A percentile compares a stretch with the other conserved stretches of the same genome.
Evolutionary conservation across 495 filamentous ascomycete genomes (phyloP).

Genomic region (Jackrogersella multiformis): DNA sequence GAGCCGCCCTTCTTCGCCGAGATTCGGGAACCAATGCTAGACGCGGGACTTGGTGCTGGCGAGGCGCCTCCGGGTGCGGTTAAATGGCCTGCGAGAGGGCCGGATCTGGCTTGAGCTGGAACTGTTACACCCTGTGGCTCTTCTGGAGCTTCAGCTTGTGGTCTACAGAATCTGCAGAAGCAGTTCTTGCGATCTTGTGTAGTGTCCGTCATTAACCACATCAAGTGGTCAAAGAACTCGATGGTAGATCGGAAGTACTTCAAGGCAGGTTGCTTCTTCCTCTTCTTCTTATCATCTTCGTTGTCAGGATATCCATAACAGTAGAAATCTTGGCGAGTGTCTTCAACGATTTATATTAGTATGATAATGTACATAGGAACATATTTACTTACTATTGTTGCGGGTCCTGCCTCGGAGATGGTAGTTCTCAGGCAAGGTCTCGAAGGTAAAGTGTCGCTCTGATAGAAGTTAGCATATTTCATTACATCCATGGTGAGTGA

Average conservation of each 20-base stretch:
- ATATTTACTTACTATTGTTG: constrained; percentile 4
- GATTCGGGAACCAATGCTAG: neutral
- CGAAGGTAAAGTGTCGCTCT: neutral
- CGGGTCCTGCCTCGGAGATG: constrained; percentile 6
- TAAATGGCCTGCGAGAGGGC: neutral
- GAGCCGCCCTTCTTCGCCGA: constrained; percentile 7
- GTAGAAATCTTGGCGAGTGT: constrained; percentile 48
- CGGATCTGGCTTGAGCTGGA: constrained; percentile 1
- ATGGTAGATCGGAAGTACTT: constrained; percentile 50
- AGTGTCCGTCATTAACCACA: constrained; percentile 51
- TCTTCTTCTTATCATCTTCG: neutral
- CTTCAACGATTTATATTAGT: neutral
- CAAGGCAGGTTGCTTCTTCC: neutral
- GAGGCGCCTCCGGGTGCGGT: neutral
- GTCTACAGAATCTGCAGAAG: constrained; percentile 46
- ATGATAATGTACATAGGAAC: neutral
- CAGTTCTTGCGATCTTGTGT: constrained; percentile 47
- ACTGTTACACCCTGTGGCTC: neutral
- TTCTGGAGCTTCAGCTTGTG: neutral
- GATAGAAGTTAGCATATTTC: constrained; percentile 10
- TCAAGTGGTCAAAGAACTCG: constrained; percentile 54
- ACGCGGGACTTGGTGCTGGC: constrained; percentile 10
- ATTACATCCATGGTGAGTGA: neutral
- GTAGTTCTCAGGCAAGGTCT: constrained; percentile 14
- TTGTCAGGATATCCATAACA: constrained; percentile 55